phyloP scores from a whole-genome alignment of 371 early-diverging fungal species.

The Rhizopus delemar region DNA sequence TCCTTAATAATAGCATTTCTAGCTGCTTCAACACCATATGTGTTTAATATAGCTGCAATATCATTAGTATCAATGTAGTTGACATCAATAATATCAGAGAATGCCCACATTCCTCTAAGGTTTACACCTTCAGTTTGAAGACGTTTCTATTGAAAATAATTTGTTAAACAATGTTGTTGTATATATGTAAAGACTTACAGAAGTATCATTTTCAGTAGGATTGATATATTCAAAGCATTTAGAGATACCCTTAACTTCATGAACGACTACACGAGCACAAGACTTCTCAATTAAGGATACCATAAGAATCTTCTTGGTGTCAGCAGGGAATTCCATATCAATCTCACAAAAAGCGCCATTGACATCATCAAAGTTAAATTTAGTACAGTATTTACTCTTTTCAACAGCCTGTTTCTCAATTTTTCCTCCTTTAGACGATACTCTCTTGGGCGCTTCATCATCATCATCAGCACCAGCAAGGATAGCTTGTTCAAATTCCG shows the following conservation, averaged over 20 bases:
- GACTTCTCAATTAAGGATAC: slow-evolving; percentile 80
- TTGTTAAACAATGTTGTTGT: neutral
- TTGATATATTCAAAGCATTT: slow-evolving; percentile 77
- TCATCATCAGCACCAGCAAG: slow-evolving; percentile 57
- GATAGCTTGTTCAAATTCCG: slow-evolving; percentile 54
- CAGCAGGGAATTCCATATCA: slow-evolving; percentile 79
- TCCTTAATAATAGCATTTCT: slow-evolving; percentile 95
- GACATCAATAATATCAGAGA: slow-evolving; percentile 77
- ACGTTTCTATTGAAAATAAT: slow-evolving; percentile 30
- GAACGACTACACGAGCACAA: slow-evolving; percentile 70
- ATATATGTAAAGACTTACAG: slow-evolving; percentile 34
- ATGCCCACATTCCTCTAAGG: slow-evolving; percentile 89
- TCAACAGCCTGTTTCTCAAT: slow-evolving; percentile 46
- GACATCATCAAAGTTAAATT: slow-evolving; percentile 71
- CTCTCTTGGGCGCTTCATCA: slow-evolving; percentile 52
- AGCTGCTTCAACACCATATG: slow-evolving; percentile 99
- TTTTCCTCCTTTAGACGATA: slow-evolving; percentile 11
- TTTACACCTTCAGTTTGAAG: slow-evolving; percentile 93
- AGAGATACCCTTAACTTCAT: slow-evolving; percentile 84
- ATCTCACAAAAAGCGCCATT: slow-evolving; percentile 82
- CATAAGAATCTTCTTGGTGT: slow-evolving; percentile 93
- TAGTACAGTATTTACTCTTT: slow-evolving; percentile 61
- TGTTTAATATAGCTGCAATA: slow-evolving; percentile 87
- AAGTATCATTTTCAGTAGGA: slow-evolving; percentile 77
- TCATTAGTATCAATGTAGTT: slow-evolving; percentile 95